phyloP scores from a whole-genome alignment of 75 land plant genomes.

The Selaginella tamariscina region DNA sequence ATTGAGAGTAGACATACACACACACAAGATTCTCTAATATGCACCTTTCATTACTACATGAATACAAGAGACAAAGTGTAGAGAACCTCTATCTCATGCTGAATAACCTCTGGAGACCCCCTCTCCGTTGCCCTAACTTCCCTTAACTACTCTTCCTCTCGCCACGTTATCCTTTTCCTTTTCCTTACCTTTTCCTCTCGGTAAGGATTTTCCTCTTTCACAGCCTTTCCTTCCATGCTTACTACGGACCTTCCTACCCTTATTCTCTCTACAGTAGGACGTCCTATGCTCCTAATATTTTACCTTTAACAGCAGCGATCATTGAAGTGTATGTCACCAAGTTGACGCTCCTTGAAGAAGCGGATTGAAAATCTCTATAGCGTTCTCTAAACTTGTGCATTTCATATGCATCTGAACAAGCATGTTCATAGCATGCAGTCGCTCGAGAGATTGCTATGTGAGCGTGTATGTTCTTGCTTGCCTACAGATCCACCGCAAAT shows the following conservation, averaged over 20 bases:
- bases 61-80: no score
- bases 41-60: no score
- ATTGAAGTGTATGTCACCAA: background rate
- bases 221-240: background rate
- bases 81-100: no score
- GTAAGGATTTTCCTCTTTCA: background rate
- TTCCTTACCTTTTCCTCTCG: background rate
- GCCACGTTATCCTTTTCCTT: background rate
- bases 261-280: no score
- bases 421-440: background rate
- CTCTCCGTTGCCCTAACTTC: no score
- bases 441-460: background rate
- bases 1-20: no score
- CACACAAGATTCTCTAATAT: no score
- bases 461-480: background rate
- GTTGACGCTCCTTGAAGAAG: background rate
- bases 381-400: background rate
- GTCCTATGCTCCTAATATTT: no score
- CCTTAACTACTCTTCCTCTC: no score
- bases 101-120: no score
- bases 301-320: background rate
- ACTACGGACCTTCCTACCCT: background rate
- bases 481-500: background rate
- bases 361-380: background rate
- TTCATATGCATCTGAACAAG: background rate